A percentile compares a stretch with the other conserved stretches of the same genome.
Conservation (phyloP, 108 stramenopile species). For the Fragilariopsis cylindrus region DNA sequence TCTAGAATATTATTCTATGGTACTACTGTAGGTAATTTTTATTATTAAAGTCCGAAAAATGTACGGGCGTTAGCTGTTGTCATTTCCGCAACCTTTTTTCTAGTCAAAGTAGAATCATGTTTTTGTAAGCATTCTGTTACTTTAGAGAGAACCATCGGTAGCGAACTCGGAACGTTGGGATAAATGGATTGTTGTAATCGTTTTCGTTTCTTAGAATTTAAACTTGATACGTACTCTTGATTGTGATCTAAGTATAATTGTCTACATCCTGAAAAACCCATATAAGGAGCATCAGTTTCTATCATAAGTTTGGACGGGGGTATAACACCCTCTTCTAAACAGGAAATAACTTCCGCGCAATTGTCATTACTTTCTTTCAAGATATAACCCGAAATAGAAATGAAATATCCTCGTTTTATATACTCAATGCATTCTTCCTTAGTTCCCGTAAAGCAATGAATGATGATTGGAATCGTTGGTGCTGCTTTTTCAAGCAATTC, state of each 20-base stretch:
- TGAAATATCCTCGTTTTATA: slow-evolving; percentile 67
- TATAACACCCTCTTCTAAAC: slow-evolving; percentile 59
- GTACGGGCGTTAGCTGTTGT: slow-evolving; percentile 53
- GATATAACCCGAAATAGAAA: slow-evolving; percentile 67
- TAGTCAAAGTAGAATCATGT: slow-evolving; percentile 23
- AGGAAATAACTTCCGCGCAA: slow-evolving; percentile 47
- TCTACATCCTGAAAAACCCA: slow-evolving; percentile 74
- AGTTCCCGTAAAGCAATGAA: slow-evolving; percentile 89
- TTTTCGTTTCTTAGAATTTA: slow-evolving; percentile 73
- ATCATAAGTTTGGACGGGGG: slow-evolving; percentile 79
- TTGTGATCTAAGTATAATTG: slow-evolving; percentile 54
- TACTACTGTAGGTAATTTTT: not conserved
- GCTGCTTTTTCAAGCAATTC: slow-evolving; percentile 48
- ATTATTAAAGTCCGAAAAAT: slow-evolving; percentile 51
- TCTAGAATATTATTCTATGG: not conserved
- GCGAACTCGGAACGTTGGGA: slow-evolving; percentile 71
- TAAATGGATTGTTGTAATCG: slow-evolving; percentile 60
- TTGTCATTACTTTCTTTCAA: slow-evolving; percentile 39
- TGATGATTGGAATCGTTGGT: slow-evolving; percentile 48
- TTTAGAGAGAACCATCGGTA: slow-evolving; percentile 53
- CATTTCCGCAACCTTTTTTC: slow-evolving; percentile 43
- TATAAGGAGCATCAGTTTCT: slow-evolving; percentile 89
- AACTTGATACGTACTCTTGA: slow-evolving; percentile 29
- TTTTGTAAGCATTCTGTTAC: slow-evolving; percentile 43
- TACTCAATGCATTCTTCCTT: slow-evolving; percentile 60